These are phyloP conservation scores for Fraxinus velutina DNA, from an alignment of 305 asterid genomes.

Conservation along the genomic window DNA sequence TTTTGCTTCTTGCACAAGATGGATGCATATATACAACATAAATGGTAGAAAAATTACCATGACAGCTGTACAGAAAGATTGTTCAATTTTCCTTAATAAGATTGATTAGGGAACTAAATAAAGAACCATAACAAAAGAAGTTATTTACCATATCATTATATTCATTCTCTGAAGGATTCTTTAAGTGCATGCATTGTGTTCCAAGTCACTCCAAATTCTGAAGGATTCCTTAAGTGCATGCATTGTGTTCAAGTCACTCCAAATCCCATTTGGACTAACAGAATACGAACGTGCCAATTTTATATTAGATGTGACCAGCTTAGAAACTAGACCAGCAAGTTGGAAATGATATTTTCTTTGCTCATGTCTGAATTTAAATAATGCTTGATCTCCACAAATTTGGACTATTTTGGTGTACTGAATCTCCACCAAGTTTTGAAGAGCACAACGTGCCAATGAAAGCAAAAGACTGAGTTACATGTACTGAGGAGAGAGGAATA, in stretches of 20 bases:
- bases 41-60: slow-evolving; percentile 1
- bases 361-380: slow-evolving; percentile 1
- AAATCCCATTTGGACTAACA: not conserved
- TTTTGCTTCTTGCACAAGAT: not conserved
- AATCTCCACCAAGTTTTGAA: not conserved
- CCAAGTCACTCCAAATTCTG: not conserved
- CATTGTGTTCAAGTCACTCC: not conserved
- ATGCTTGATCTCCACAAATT: not conserved
- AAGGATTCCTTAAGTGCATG: not conserved
- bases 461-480: slow-evolving; percentile 12
- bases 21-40: not conserved
- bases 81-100: not conserved
- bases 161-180: not conserved
- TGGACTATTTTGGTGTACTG: not conserved
- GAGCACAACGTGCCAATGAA: slow-evolving; percentile 1
- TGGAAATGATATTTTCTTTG: not conserved
- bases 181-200: too few species aligned
- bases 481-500: slow-evolving; percentile 26
- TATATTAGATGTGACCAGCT: not conserved
- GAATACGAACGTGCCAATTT: not conserved
- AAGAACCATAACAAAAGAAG: not conserved
- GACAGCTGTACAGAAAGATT: not conserved
- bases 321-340: slow-evolving; percentile 4
- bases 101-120: not conserved
- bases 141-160: slow-evolving; percentile 1